These are phyloP conservation scores for Dichomitus squalens DNA, from an alignment of 1,284 basidiomycete species.

Conservation along the genomic window DNA sequence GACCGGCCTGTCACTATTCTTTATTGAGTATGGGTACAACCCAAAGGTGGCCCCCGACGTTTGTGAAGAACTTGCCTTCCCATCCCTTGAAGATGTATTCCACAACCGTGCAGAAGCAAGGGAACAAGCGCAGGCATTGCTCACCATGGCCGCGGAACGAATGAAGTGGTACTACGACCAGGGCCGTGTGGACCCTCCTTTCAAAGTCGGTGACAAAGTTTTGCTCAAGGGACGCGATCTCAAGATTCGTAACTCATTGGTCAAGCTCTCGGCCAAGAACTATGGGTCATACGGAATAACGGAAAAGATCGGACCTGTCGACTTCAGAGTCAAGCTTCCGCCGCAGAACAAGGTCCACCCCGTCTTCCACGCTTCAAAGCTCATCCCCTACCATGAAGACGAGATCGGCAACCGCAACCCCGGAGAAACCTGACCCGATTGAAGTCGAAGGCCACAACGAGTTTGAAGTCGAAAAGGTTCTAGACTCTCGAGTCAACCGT, in stretches of 20 bases:
- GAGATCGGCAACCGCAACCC: background rate
- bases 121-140: background rate
- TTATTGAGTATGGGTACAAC: background rate
- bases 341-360: background rate
- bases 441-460: background rate
- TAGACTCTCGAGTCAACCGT: background rate
- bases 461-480: background rate
- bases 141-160: background rate
- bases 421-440: background rate
- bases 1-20: background rate
- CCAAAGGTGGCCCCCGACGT: background rate
- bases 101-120: background rate
- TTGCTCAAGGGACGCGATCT: background rate
- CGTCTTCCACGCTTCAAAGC: background rate
- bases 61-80: background rate
- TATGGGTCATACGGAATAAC: background rate
- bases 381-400: background rate
- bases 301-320: background rate
- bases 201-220: background rate
- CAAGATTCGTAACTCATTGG: background rate
- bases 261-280: background rate
- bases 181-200: conserved; percentile 24
- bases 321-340: background rate
- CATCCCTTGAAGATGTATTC: background rate
- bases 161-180: conserved; percentile 11